phyloP scores from a whole-genome alignment of 129 eudicot species.

The Chrysanthemum seticuspe region DNA sequence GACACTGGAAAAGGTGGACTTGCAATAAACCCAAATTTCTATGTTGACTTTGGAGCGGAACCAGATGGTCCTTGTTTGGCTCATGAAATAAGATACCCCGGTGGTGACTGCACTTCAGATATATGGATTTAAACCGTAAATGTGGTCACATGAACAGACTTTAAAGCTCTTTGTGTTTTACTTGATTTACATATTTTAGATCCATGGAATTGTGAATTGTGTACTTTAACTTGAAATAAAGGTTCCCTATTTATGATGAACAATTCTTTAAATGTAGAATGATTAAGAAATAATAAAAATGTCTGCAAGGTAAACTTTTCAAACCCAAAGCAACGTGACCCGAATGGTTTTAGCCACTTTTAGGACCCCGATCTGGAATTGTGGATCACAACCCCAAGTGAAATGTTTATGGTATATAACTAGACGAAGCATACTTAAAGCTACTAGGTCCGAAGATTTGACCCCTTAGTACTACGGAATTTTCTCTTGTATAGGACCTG shows the following conservation, averaged over 20 bases:
- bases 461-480: no score
- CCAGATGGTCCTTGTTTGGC: constrained; percentile 97
- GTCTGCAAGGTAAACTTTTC: no score
- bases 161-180: constrained; percentile 1
- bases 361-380: no score
- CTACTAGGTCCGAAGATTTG: no score
- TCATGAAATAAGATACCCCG: constrained; percentile 98
- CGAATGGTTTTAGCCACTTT: no score
- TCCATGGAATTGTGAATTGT: constrained; percentile 13
- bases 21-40: constrained; percentile 63
- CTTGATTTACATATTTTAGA: constrained; percentile 6
- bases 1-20: constrained; percentile 82
- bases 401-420: no score
- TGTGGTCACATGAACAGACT: constrained; percentile 11
- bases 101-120: constrained; percentile 99
- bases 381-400: no score
- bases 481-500: no score
- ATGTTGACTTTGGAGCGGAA: constrained; percentile 86
- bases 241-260: background rate
- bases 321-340: no score
- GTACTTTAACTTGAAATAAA: constrained; percentile 18
- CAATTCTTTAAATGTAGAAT: no score
- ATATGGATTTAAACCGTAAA: constrained; percentile 62
- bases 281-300: no score
- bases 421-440: no score